Base-by-base conservation (phyloP, 306 rosid genomes). In the Albizia julibrissin region DNA sequence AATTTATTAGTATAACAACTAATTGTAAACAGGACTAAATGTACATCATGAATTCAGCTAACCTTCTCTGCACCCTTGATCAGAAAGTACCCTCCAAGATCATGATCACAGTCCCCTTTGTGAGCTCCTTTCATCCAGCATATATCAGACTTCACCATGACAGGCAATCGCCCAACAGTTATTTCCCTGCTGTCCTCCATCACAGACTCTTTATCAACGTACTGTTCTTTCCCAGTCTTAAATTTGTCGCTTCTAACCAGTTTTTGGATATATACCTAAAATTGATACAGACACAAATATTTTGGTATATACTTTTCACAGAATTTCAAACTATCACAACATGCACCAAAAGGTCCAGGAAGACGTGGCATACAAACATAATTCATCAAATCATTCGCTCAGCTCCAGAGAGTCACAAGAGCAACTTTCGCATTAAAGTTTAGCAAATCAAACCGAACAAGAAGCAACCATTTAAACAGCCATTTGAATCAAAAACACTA, bases 41-140 rank as follows among this genome's bases (percentile, higher is more conserved):
- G n/a, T 64, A 13, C 71, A 61, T 21, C 68, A 64, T 39, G 27
- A 52, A 39, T 27, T 2, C 27, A 77, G 88, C 87, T 78, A 83
- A 93, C 99, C 92, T 93, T 95, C 83, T 95, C 98, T 5, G 98
- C 96, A 71, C 99, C 99, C 91, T 95, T 93, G 56, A 95, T 86
- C 46, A 93, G 62, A 80, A 95, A 95, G 79, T 95, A 95, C 44
- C 99, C 99, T 73, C 99, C 99, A 59, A 86, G 91, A 74, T 95
- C 99, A 84, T 90, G 92, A 46, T 95, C 98, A 76, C 97, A 93
- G 72, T 95, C 98, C 73, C 82, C 87, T 81, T 91, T 93, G 73
- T 92, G 90, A 0, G 46, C 91, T 9, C 59, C 97, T 74, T 89
- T 95, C 98, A 87, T 91, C 94, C 96, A 92, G 72, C 99, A 95